Evolutionary conservation across 1,284 basidiomycete genomes (phyloP).

Genomic region (Abortiporus biennis): DNA sequence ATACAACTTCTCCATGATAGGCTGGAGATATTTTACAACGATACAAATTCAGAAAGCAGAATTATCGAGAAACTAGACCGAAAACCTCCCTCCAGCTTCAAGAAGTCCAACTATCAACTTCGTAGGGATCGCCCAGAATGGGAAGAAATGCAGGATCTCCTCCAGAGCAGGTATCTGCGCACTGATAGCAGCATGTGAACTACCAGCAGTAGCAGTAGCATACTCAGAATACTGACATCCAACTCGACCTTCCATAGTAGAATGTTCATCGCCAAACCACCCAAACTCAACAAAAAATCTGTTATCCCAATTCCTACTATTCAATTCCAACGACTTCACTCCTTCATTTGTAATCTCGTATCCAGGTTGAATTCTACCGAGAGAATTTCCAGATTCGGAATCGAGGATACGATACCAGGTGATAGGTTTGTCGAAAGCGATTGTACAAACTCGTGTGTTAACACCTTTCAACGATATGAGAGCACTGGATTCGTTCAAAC

Average conservation of each 20-base stretch:
- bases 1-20: too few relatives aligned
- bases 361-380: constrained; percentile 32
- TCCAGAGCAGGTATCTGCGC: constrained; percentile 66
- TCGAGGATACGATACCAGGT: constrained; percentile 28
- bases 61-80: too few relatives aligned
- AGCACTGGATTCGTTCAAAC: constrained; percentile 3
- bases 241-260: constrained; percentile 41
- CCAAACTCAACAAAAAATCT: constrained; percentile 36
- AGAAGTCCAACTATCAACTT: constrained; percentile 57
- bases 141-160: constrained; percentile 61
- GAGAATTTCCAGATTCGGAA: constrained; percentile 17
- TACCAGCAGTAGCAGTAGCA: constrained; percentile 48
- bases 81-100: constrained; percentile 46
- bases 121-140: constrained; percentile 60
- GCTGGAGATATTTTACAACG: not conserved
- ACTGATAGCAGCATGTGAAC: constrained; percentile 12
- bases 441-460: constrained; percentile 53
- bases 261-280: constrained; percentile 14
- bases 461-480: constrained; percentile 33
- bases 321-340: constrained; percentile 42
- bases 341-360: constrained; percentile 33
- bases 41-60: not conserved
- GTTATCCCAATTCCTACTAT: constrained; percentile 57
- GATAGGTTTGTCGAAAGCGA: constrained; percentile 49
- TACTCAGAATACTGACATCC: constrained; percentile 71